Percentiles rank a stretch among this genome's conserved stretches.
Conservation (phyloP, 352 stramenopile species). For the Chrysophaeum taylorii region DNA sequence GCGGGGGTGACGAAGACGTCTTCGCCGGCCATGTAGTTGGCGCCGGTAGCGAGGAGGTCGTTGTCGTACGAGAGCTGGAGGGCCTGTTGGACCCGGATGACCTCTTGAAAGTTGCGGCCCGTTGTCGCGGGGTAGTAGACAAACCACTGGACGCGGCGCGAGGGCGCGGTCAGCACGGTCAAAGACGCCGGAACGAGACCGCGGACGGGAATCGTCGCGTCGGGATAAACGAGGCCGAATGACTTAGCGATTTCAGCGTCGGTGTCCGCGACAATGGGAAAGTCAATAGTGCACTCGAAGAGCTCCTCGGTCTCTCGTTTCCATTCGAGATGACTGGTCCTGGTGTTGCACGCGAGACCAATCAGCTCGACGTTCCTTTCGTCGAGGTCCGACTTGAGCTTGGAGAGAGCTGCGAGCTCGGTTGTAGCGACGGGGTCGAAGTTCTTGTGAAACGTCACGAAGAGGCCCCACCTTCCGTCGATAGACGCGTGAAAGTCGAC, state of each 20-base stretch:
- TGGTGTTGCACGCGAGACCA: conserved; percentile 27
- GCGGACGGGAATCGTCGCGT: neutral
- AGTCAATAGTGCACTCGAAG: conserved; percentile 47
- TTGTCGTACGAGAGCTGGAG: conserved; percentile 39
- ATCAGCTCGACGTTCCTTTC: conserved; percentile 60
- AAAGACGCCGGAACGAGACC: neutral
- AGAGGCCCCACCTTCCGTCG: conserved; percentile 47
- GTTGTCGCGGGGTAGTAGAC: conserved; percentile 65
- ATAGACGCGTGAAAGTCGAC: conserved; percentile 56
- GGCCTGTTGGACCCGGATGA: conserved; percentile 67
- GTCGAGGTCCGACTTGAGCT: conserved; percentile 58
- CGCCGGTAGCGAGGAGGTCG: conserved; percentile 29
- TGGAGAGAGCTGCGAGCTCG: conserved; percentile 57
- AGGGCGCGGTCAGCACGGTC: neutral
- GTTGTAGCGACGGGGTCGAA: conserved; percentile 55
- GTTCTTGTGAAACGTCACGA: conserved; percentile 37
- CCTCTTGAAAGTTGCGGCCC: conserved; percentile 70
- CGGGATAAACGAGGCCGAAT: conserved; percentile 21
- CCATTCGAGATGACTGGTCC: conserved; percentile 21
- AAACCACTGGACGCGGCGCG: conserved; percentile 18
- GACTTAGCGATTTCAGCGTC: conserved; percentile 47
- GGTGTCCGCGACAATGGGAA: conserved; percentile 63
- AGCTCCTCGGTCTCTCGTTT: conserved; percentile 49
- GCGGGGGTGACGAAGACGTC: conserved; percentile 33
- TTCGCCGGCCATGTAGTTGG: conserved; percentile 46